Evolutionary conservation across 345 rosid genomes (phyloP).

Genomic region (Sisymbrium irio): DNA sequence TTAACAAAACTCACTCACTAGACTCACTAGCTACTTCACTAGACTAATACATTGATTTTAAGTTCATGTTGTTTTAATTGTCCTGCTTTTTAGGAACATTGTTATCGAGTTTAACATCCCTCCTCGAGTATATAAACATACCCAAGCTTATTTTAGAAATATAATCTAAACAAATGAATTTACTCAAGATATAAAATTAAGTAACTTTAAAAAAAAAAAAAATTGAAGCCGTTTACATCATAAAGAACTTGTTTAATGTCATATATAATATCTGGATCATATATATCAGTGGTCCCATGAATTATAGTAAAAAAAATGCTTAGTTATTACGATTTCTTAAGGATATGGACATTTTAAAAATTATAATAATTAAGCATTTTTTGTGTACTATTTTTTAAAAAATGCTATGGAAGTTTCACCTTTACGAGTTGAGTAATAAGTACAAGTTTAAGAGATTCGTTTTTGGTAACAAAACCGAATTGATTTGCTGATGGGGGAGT

Average conservation of each 20-base stretch:
- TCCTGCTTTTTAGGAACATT: constrained; percentile 9
- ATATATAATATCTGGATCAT: neutral
- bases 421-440: constrained; percentile 6
- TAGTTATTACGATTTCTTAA: neutral
- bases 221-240: constrained; percentile 1
- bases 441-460: constrained; percentile 15
- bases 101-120: neutral
- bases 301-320: too few relatives aligned
- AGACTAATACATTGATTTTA: neutral
- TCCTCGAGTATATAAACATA: neutral
- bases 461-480: neutral
- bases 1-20: constrained; percentile 25
- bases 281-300: neutral
- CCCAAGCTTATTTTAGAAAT: neutral
- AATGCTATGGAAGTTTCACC: neutral
- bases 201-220: neutral
- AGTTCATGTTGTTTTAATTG: neutral
- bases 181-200: neutral
- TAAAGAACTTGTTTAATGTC: neutral
- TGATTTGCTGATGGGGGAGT: neutral
- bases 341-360: neutral
- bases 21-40: neutral
- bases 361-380: too few relatives aligned
- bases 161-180: neutral
- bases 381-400: too few relatives aligned